phyloP scores from a whole-genome alignment of 345 rosid genomes.

The Arabis alpina region DNA sequence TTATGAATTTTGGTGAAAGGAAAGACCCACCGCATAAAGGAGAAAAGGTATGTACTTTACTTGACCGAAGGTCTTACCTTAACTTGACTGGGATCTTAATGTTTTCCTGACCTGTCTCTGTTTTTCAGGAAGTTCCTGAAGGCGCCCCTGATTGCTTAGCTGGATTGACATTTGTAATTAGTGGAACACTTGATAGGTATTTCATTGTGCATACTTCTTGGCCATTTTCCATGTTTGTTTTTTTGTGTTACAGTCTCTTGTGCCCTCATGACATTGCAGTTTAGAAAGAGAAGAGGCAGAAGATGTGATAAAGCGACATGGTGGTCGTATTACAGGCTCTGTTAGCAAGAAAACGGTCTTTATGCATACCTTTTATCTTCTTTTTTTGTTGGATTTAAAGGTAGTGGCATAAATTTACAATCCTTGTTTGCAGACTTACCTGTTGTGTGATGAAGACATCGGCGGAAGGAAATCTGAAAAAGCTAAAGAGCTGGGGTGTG shows the following conservation, averaged over 20 bases:
- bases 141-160: constrained; percentile 88
- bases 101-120: constrained; percentile 34
- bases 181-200: constrained; percentile 99
- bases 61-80: constrained; percentile 49
- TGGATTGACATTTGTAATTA: constrained; percentile 89
- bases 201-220: constrained; percentile 19
- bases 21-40: constrained; percentile 99
- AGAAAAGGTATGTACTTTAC: constrained; percentile 67
- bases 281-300: constrained; percentile 99
- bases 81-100: constrained; percentile 14
- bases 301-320: constrained; percentile 89
- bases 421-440: constrained; percentile 72
- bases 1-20: constrained; percentile 93
- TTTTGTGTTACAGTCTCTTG: constrained; percentile 20
- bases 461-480: constrained; percentile 83
- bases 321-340: constrained; percentile 94
- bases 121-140: constrained; percentile 95
- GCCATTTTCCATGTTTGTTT: neutral
- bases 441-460: constrained; percentile 96
- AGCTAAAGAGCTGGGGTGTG: constrained; percentile 96
- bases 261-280: constrained; percentile 52
- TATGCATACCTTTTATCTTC: constrained; percentile 21
- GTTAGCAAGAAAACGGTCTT: constrained; percentile 97
- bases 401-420: constrained; percentile 36
- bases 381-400: constrained; percentile 34